Conservation (phyloP, 2,329 filamentous ascomycete species). For the Pseudogymnoascus sp. region DNA sequence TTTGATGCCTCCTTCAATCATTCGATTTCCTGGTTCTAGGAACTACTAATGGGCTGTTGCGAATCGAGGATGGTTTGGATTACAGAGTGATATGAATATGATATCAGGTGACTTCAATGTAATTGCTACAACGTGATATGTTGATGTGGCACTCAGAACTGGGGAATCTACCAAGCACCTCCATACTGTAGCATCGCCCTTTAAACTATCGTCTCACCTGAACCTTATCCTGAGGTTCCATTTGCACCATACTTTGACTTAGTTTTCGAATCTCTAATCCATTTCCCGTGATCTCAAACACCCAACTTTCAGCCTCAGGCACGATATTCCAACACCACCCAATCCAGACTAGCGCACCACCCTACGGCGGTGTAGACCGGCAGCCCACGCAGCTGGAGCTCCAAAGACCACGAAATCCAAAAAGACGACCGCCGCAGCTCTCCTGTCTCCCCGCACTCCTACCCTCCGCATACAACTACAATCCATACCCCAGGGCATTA, state of each 20-base stretch:
- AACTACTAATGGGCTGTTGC: background rate
- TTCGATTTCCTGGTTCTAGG: background rate
- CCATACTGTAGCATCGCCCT: no score
- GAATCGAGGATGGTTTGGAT: no score
- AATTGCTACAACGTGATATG: background rate
- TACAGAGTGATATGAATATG: background rate
- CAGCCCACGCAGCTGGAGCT: constrained; percentile 7
- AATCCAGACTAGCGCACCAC: background rate
- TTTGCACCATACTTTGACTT: no score
- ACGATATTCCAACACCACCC: background rate
- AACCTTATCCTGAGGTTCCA: no score
- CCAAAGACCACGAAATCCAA: constrained; percentile 12
- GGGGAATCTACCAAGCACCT: no score
- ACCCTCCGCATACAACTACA: background rate
- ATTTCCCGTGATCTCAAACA: background rate
- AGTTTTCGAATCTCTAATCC: no score
- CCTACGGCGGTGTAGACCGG: constrained; percentile 2
- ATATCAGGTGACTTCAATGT: background rate
- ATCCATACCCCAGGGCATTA: background rate
- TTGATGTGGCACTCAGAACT: no score
- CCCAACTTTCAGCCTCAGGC: background rate
- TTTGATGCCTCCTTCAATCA: background rate
- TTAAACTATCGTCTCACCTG: no score
- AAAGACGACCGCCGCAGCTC: constrained; percentile 8
- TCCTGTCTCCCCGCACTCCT: constrained; percentile 5